Evolutionary conservation across 2,329 filamentous ascomycete species (phyloP).

Genomic region (Sporothrix brunneoviolacea): DNA sequence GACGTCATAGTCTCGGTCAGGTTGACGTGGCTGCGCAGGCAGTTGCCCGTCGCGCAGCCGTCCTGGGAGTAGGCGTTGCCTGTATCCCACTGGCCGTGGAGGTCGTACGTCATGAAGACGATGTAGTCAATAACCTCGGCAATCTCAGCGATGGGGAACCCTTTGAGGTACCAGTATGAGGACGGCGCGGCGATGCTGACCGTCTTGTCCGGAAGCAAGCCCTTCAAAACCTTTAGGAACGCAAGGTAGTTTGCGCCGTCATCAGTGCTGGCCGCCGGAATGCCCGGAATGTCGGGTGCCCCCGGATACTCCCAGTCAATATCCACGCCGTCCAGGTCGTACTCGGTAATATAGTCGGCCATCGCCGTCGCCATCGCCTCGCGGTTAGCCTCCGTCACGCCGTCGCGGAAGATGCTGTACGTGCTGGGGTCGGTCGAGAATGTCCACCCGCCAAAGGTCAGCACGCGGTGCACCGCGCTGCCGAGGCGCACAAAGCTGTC

Average conservation of each 20-base stretch:
- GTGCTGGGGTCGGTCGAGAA: conserved; percentile 33
- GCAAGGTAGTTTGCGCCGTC: conserved; percentile 31
- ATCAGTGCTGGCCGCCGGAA: conserved; percentile 23
- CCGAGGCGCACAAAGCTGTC: conserved; percentile 22
- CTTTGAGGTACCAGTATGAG: conserved; percentile 28
- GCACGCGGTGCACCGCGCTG: conserved; percentile 30
- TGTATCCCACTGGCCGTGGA: conserved; percentile 35
- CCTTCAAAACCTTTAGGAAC: conserved; percentile 24
- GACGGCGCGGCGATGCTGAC: conserved; percentile 24
- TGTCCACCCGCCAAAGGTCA: conserved; percentile 40
- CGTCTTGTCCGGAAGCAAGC: conserved; percentile 20
- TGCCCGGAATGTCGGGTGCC: conserved; percentile 22
- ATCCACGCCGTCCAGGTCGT: conserved; percentile 13
- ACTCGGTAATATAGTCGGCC: conserved; percentile 8
- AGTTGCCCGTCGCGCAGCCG: conserved; percentile 27
- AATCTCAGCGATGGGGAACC: conserved; percentile 26
- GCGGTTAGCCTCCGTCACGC: conserved; percentile 13
- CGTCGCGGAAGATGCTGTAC: conserved; percentile 30
- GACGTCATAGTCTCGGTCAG: conserved; percentile 28
- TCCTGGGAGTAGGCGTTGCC: conserved; percentile 14
- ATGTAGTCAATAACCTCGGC: conserved; percentile 26
- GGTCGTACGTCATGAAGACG: conserved; percentile 30
- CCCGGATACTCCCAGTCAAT: conserved; percentile 16
- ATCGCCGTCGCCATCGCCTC: conserved; percentile 11
- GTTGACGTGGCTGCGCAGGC: conserved; percentile 31